These are phyloP conservation scores for Wallacemonas sp. DNA, from an alignment of 208 protist genomes.

Conservation along the genomic window DNA sequence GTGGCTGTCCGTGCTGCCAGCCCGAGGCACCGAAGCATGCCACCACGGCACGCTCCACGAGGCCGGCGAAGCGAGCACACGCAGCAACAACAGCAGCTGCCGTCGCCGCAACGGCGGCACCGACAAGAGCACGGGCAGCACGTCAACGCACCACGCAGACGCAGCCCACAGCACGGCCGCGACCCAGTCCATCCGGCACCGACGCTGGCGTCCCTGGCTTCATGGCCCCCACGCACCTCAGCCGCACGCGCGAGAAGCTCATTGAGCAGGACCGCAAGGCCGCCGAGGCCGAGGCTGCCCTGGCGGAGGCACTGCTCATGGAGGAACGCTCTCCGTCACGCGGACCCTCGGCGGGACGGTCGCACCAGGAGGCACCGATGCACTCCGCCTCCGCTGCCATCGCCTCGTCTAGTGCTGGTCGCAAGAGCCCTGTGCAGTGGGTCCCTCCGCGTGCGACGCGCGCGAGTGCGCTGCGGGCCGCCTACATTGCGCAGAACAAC, in stretches of 20 bases:
- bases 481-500: not conserved
- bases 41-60: not conserved
- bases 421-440: not conserved
- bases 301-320: not conserved
- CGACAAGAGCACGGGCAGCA: no score
- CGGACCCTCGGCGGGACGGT: not conserved
- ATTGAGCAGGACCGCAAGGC: not conserved
- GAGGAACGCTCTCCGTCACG: not conserved
- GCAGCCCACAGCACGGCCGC: not conserved
- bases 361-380: not conserved
- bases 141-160: not conserved
- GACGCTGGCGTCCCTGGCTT: not conserved
- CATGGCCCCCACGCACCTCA: slow-evolving; percentile 12
- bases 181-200: not conserved
- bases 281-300: not conserved
- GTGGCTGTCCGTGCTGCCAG: slow-evolving; percentile 7
- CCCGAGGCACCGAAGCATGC: not conserved
- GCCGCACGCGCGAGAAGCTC: slow-evolving; percentile 7
- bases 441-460: slow-evolving; percentile 1
- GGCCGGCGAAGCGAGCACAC: not conserved
- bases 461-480: slow-evolving; percentile 12
- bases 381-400: not conserved
- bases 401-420: no score
- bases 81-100: not conserved
- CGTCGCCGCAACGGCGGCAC: not conserved